Percentiles rank a stretch among this genome's conserved stretches.
These are phyloP conservation scores for Hemisphaericaspora subhashii DNA, from an alignment of 1,139 yeast genomes.

Conservation along the genomic window DNA sequence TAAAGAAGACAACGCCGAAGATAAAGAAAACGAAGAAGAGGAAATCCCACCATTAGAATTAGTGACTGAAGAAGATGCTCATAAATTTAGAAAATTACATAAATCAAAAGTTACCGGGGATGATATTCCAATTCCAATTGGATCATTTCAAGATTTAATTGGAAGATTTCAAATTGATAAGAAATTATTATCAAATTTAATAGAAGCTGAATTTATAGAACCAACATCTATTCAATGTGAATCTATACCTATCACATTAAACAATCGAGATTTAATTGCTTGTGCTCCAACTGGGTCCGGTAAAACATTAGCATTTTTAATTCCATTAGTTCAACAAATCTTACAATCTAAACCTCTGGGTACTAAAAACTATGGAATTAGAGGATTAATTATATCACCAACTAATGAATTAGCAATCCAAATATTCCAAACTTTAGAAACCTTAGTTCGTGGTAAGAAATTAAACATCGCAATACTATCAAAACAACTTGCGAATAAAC, in stretches of 20 bases:
- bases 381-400: slow-evolving; percentile 85
- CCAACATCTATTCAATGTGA: slow-evolving; percentile 95
- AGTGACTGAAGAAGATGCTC: slow-evolving; percentile 56
- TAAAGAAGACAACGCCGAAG: slow-evolving; percentile 22
- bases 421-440: slow-evolving; percentile 68
- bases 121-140: slow-evolving; percentile 84
- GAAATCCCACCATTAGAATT: slow-evolving; percentile 47
- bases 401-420: slow-evolving; percentile 85
- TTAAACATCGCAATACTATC: slow-evolving; percentile 69
- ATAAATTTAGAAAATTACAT: slow-evolving; percentile 51
- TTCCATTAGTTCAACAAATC: slow-evolving; percentile 68
- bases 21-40: slow-evolving; percentile 20
- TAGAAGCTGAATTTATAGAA: slow-evolving; percentile 68
- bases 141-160: slow-evolving; percentile 79
- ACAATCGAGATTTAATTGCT: slow-evolving; percentile 70
- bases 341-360: slow-evolving; percentile 16
- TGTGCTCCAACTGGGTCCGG: slow-evolving; percentile 97
- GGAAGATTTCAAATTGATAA: slow-evolving; percentile 66
- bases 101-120: slow-evolving; percentile 70
- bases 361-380: slow-evolving; percentile 47
- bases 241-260: slow-evolving; percentile 68
- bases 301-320: slow-evolving; percentile 82
- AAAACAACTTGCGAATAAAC: slow-evolving; percentile 71
- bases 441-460: slow-evolving; percentile 54
- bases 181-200: slow-evolving; percentile 62